Conservation (phyloP, 225 moss, liverwort and hornwort species). For the Antitrichia curtipendula region DNA sequence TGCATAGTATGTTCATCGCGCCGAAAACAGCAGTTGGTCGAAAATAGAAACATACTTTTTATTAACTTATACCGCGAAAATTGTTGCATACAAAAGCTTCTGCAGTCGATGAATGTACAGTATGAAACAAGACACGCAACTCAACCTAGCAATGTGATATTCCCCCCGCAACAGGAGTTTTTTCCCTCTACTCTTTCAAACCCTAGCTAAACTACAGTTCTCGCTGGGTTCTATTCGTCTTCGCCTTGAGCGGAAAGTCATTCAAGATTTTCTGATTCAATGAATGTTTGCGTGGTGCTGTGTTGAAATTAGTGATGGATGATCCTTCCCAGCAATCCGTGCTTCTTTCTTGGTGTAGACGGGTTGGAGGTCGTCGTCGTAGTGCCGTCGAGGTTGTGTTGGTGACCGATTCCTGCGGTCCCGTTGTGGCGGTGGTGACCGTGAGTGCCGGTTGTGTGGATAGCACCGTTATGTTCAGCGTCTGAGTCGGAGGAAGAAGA, state of each 20-base stretch:
- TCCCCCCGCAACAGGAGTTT: background rate
- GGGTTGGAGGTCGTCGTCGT: background rate
- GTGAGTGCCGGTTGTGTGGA: background rate
- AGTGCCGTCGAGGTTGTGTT: background rate
- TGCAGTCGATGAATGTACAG: background rate
- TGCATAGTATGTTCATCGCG: background rate
- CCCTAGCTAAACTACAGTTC: background rate
- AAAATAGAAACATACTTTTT: background rate
- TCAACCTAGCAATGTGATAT: background rate
- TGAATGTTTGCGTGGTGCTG: background rate
- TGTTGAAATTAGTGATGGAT: background rate
- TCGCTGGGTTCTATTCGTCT: background rate
- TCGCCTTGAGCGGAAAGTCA: background rate
- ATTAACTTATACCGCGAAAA: background rate
- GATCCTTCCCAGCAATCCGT: background rate
- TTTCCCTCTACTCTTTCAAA: background rate
- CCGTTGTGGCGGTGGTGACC: background rate
- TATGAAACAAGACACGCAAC: background rate
- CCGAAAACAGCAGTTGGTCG: background rate
- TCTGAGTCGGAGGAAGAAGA: constrained; percentile 7
- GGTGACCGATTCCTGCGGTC: background rate
- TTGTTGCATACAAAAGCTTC: background rate
- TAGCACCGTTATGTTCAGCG: background rate
- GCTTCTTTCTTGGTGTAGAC: background rate
- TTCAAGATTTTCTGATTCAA: background rate